Evolutionary conservation across 2,329 filamentous ascomycete species (phyloP).

Genomic region (Sporothrix dimorphospora): DNA sequence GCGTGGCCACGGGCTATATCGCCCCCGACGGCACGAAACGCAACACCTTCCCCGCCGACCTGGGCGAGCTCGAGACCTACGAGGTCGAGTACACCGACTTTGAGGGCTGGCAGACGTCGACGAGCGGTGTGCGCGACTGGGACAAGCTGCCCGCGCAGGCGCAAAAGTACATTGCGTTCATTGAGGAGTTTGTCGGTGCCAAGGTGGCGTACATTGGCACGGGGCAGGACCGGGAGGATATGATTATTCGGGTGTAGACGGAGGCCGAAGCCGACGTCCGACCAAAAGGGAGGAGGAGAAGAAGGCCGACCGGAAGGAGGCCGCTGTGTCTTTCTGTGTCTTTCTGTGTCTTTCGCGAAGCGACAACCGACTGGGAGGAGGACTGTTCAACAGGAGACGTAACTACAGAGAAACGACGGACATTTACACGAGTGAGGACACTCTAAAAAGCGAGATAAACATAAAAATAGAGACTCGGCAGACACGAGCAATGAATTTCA

Average conservation of each 20-base stretch:
- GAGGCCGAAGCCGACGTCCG: neutral
- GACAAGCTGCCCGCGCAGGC: conserved; percentile 67
- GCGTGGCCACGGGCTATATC: conserved; percentile 73
- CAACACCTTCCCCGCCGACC: conserved; percentile 67
- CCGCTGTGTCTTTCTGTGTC: neutral
- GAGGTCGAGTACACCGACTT: conserved; percentile 71
- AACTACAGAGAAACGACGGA: neutral
- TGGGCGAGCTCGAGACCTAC: conserved; percentile 55
- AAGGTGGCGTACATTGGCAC: conserved; percentile 68
- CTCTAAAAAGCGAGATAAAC: neutral
- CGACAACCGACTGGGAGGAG: neutral
- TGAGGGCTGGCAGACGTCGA: conserved; percentile 69
- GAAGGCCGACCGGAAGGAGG: neutral
- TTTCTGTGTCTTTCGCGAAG: neutral
- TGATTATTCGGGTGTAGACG: conserved; percentile 49
- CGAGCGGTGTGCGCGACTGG: conserved; percentile 61
- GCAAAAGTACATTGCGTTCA: conserved; percentile 65
- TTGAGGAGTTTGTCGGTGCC: conserved; percentile 67
- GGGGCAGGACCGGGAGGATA: conserved; percentile 65
- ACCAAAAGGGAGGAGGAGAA: neutral
- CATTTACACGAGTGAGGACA: neutral
- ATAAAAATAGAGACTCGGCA: conserved; percentile 9
- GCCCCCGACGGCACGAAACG: conserved; percentile 52
- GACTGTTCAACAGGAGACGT: neutral
- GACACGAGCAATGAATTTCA: conserved; percentile 4